Conservation (phyloP, 208 protist species). For the Trypanosoma theileri region DNA sequence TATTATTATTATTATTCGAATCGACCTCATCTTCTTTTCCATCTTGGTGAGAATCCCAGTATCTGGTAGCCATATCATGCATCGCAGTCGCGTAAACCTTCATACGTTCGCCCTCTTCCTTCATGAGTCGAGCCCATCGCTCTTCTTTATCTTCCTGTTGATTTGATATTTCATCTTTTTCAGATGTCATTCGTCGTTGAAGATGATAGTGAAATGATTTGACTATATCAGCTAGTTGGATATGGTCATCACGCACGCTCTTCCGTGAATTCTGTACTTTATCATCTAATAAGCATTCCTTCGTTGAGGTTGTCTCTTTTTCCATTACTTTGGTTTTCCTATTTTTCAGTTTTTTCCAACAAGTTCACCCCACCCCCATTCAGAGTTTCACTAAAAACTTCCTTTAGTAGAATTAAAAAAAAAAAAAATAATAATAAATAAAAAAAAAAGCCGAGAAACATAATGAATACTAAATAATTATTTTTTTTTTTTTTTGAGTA, state of each 20-base stretch:
- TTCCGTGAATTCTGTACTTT: too few species aligned
- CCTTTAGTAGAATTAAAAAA: background rate
- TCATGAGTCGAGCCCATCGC: conserved; percentile 27
- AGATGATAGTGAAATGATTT: conserved; percentile 62
- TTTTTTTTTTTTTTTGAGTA: too few species aligned
- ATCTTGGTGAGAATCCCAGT: conserved; percentile 46
- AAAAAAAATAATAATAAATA: too few species aligned
- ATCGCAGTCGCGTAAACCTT: conserved; percentile 59
- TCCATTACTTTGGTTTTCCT: background rate
- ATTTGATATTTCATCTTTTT: background rate
- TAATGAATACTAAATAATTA: too few species aligned
- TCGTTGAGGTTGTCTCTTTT: background rate
- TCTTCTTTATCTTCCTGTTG: conserved; percentile 33
- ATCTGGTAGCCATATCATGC: conserved; percentile 71
- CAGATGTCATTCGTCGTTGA: conserved; percentile 27
- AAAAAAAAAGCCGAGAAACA: too few species aligned
- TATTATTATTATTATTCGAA: too few species aligned
- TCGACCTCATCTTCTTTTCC: background rate
- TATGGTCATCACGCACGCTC: background rate
- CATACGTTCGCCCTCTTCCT: conserved; percentile 32
- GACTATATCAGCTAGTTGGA: conserved; percentile 29
- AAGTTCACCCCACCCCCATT: background rate
- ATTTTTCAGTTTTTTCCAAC: background rate
- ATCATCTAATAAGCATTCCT: background rate
- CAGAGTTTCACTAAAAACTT: too few species aligned